Percentiles rank a stretch among this genome's conserved stretches.
These are phyloP conservation scores for Parathielavia hyrcaniae DNA, from an alignment of 495 filamentous ascomycete species.

Conservation along the genomic window DNA sequence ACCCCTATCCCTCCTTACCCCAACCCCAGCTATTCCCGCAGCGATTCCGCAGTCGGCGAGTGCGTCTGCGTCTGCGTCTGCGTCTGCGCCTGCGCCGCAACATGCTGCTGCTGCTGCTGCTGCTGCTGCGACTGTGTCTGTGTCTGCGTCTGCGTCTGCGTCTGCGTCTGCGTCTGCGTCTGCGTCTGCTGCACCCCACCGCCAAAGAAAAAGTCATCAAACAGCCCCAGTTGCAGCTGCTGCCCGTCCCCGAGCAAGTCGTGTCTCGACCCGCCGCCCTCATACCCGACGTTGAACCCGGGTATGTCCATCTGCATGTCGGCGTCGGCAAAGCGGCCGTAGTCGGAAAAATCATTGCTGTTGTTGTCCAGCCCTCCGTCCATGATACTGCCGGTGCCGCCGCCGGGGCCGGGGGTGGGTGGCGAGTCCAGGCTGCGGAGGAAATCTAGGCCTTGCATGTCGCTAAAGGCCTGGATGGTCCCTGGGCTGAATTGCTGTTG, in stretches of 20 bases:
- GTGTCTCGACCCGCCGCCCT: conserved; percentile 67
- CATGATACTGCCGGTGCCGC: not conserved
- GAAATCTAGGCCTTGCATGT: conserved; percentile 45
- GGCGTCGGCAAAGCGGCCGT: conserved; percentile 27
- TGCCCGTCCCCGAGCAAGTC: conserved; percentile 68
- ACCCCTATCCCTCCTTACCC: no score
- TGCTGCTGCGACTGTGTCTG: no score
- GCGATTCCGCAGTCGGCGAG: no score
- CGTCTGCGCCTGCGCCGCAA: no score
- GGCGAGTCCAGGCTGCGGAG: conserved; percentile 29
- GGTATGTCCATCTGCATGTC: conserved; percentile 52
- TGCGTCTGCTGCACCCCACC: conserved; percentile 26
- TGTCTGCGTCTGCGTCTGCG: no score
- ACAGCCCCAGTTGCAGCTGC: conserved; percentile 78
- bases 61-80: no score
- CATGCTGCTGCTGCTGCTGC: no score
- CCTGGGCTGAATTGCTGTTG: conserved; percentile 20
- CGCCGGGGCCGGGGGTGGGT: not conserved
- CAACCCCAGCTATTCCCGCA: no score
- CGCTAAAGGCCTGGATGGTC: conserved; percentile 30
- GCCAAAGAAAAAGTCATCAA: conserved; percentile 92
- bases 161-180: no score
- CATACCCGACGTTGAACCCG: conserved; percentile 65
- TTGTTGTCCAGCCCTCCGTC: conserved; percentile 6
- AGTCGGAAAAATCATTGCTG: not conserved